These are phyloP conservation scores for Xylaria hypoxylon DNA, from an alignment of 2,329 filamentous ascomycete genomes.

Conservation along the genomic window DNA sequence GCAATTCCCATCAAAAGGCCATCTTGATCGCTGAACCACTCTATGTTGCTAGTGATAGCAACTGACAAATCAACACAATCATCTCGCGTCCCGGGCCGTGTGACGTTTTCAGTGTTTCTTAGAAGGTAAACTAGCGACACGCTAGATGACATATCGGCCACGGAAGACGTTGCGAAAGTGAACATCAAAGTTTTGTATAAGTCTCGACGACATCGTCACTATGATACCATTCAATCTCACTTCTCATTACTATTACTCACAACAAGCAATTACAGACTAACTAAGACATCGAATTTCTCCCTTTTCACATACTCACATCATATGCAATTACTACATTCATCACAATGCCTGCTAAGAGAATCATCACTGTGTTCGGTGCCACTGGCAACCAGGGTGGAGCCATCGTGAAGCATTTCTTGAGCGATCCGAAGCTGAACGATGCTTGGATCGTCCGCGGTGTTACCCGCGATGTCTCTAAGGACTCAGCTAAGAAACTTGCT, in stretches of 20 bases:
- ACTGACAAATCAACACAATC: conserved; percentile 31
- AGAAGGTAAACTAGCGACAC: conserved; percentile 2
- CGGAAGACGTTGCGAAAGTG: background rate
- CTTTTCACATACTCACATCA: background rate
- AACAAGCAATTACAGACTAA: conserved; percentile 9
- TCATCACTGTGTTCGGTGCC: conserved; percentile 68
- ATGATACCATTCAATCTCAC: conserved; percentile 4
- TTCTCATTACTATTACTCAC: conserved; percentile 15
- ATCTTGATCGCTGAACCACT: conserved; percentile 6
- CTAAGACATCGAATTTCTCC: background rate
- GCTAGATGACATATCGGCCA: background rate
- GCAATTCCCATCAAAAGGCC: conserved; percentile 11
- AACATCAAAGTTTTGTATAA: conserved; percentile 24
- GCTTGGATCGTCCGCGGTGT: conserved; percentile 66
- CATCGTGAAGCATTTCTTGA: conserved; percentile 58
- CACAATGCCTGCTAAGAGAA: conserved; percentile 52
- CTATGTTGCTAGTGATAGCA: background rate
- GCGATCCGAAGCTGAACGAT: conserved; percentile 56
- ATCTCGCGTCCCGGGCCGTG: conserved; percentile 15
- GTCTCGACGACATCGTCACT: conserved; percentile 15
- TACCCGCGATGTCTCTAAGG: conserved; percentile 61
- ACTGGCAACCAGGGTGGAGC: conserved; percentile 72
- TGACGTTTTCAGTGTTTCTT: background rate
- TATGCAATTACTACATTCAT: background rate
- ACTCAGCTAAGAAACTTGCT: conserved; percentile 54